Percentiles rank a stretch among this genome's conserved stretches.
These are phyloP conservation scores for Haplosporangium sp. DNA, from an alignment of 371 early-diverging fungal species.

Conservation along the genomic window DNA sequence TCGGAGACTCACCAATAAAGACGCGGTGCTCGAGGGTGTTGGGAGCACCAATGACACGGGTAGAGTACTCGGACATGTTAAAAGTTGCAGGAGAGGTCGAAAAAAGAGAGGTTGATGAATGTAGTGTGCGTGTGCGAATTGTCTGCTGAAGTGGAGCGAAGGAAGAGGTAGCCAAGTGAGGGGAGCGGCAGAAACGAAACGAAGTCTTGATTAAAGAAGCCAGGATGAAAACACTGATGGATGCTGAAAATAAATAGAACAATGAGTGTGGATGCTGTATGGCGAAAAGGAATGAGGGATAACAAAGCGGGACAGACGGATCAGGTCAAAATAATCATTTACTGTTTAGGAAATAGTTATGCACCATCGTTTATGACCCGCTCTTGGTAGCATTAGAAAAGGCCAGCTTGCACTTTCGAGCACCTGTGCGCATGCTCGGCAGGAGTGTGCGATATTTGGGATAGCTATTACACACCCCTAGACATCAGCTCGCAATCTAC, in stretches of 20 bases:
- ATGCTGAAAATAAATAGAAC: background rate
- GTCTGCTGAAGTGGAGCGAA: slow-evolving; percentile 1
- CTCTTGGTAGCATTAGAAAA: too few relatives aligned
- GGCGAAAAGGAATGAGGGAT: background rate
- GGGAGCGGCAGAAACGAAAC: slow-evolving; percentile 15
- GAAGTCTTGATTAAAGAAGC: slow-evolving; percentile 33
- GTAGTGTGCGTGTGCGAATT: background rate
- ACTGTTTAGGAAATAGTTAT: too few relatives aligned
- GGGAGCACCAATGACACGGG: slow-evolving; percentile 84
- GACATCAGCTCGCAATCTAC: too few relatives aligned
- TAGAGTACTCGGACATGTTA: slow-evolving; percentile 68
- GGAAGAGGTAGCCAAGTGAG: slow-evolving; percentile 4
- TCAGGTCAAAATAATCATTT: too few relatives aligned
- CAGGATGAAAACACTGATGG: slow-evolving; percentile 18
- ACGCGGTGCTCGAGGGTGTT: slow-evolving; percentile 89
- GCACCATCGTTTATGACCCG: too few relatives aligned
- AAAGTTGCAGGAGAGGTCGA: slow-evolving; percentile 10
- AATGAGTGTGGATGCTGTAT: background rate
- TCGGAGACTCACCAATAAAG: slow-evolving; percentile 74
- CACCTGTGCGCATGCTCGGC: too few relatives aligned
- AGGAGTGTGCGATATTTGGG: too few relatives aligned
- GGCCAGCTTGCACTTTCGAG: too few relatives aligned
- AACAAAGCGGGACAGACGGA: too few relatives aligned
- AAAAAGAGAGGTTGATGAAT: slow-evolving; percentile 7
- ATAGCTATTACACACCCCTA: too few relatives aligned